phyloP scores from a whole-genome alignment of 805 yeast genomes.

The Scheffersomyces ergatensis region DNA sequence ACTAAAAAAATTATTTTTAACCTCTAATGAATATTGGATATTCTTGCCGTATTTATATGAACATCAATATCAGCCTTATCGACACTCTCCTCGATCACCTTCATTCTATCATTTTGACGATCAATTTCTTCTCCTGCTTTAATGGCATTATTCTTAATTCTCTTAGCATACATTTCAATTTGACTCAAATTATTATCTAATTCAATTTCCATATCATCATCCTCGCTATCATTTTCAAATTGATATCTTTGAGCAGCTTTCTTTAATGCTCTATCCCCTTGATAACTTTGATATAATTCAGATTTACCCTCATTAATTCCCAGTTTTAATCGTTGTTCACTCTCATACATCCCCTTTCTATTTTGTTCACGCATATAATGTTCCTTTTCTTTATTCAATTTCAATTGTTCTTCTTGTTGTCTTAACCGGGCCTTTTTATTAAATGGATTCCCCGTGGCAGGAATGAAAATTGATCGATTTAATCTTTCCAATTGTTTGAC shows the following conservation, averaged over 20 bases:
- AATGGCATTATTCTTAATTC: constrained; percentile 70
- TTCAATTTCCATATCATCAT: constrained; percentile 88
- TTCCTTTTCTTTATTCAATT: constrained; percentile 59
- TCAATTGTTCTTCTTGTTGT: constrained; percentile 69
- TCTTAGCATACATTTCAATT: constrained; percentile 63
- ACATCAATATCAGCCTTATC: constrained; percentile 82
- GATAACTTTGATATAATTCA: constrained; percentile 45
- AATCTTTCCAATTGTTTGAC: constrained; percentile 75
- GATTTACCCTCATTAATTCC: constrained; percentile 49
- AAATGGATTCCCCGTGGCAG: constrained; percentile 79
- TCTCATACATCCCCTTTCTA: constrained; percentile 54
- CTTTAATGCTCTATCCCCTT: constrained; percentile 49
- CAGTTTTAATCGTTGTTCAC: constrained; percentile 66
- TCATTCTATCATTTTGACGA: constrained; percentile 71
- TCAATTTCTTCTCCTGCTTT: constrained; percentile 76
- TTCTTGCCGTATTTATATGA: constrained; percentile 69
- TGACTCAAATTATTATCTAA: constrained; percentile 80
- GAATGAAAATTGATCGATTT: constrained; percentile 78
- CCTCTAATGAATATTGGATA: constrained; percentile 52
- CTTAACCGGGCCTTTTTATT: constrained; percentile 73
- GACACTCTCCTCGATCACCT: constrained; percentile 77
- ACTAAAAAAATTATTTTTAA: no score
- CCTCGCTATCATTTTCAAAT: constrained; percentile 88
- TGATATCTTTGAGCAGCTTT: constrained; percentile 65
- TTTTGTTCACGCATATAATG: constrained; percentile 61